Base-by-base conservation (phyloP, 108 stramenopile genomes). In the Pelagomonas calceolata region DNA sequence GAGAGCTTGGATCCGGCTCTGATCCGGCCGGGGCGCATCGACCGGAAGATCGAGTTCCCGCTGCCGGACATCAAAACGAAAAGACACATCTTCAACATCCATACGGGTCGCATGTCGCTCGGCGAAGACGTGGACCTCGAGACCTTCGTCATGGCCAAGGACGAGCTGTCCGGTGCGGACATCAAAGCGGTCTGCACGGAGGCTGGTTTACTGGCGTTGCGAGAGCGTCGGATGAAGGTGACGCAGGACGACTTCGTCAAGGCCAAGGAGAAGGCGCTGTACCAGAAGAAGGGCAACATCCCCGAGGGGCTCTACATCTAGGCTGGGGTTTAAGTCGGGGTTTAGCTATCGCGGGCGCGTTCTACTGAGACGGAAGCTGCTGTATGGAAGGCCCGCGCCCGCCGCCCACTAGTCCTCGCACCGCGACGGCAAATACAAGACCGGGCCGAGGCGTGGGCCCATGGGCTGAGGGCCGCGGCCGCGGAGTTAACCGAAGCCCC, bases 11-110 rank as follows among this genome's bases (percentile, higher is more conserved):
- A 99, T 80, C 98, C 98, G 4, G 98, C 98, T 29, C 79, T 99
- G 63, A 97, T 99, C 76, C 90, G 98, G 45, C 96, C 98, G 15
- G 98, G 98, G 0, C 95, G 98, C 39, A 97, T 99, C 76, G 98
- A 99, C 80, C 90, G 98, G 32, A 99, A 99, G 87, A 99, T 99
- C 78, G 98, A 99, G 83, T 97, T 99, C 75, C 98, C 98, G 12
- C 84, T 97, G 32, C 98, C 98, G 14, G 95, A 97, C 77, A 89
- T 87, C 68, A 94, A 95, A 78, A 97, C 98, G 60, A 97, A 96
- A 84, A 85, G 95, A 32, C 94, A 94, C 78, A 99, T 99, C 80
- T 97, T 99, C 83, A 87, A 91, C 76, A 99, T 99, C 73, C 95
- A 97, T 88, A 96, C 98, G 37, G 85, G 73, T 39, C 83, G 84